Percentiles rank a stretch among this genome's conserved stretches.
Conservation (phyloP, 768 basidiomycete species). For the Macrolepiota albuminosa region DNA sequence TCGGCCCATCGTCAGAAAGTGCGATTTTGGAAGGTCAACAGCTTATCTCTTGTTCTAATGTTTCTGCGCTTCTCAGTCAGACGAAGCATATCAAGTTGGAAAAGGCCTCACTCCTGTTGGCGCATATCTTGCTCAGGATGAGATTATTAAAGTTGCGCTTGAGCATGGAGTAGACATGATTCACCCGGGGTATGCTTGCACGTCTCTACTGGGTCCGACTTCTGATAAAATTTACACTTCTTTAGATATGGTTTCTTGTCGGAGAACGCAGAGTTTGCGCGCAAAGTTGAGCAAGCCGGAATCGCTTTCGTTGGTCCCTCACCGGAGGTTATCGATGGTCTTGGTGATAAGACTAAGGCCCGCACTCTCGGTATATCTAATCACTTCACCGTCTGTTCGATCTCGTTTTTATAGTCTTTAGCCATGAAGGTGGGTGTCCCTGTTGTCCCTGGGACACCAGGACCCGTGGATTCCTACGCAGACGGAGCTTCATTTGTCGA, state of each 20-base stretch:
- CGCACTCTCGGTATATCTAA: constrained; percentile 65
- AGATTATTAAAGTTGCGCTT: constrained; percentile 93
- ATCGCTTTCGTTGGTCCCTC: constrained; percentile 95
- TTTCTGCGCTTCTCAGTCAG: constrained; percentile 53
- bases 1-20: constrained; percentile 98
- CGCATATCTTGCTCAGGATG: constrained; percentile 96
- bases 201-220: not conserved
- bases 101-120: constrained; percentile 94
- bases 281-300: constrained; percentile 96
- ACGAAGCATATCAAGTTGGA: constrained; percentile 98
- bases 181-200: constrained; percentile 77
- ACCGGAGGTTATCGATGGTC: constrained; percentile 93
- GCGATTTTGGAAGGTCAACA: constrained; percentile 12
- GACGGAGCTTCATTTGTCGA: constrained; percentile 88
- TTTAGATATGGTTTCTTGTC: constrained; percentile 93
- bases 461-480: constrained; percentile 74
- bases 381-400: not conserved
- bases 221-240: not conserved
- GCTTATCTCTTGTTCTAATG: constrained; percentile 25
- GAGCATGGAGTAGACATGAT: constrained; percentile 99
- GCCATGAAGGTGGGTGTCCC: constrained; percentile 91
- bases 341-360: constrained; percentile 99
- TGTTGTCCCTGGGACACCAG: constrained; percentile 97
- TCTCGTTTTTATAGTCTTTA: constrained; percentile 21
- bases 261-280: constrained; percentile 96